phyloP scores from a whole-genome alignment of 257 asterid genomes.

The Solanum okadae region DNA sequence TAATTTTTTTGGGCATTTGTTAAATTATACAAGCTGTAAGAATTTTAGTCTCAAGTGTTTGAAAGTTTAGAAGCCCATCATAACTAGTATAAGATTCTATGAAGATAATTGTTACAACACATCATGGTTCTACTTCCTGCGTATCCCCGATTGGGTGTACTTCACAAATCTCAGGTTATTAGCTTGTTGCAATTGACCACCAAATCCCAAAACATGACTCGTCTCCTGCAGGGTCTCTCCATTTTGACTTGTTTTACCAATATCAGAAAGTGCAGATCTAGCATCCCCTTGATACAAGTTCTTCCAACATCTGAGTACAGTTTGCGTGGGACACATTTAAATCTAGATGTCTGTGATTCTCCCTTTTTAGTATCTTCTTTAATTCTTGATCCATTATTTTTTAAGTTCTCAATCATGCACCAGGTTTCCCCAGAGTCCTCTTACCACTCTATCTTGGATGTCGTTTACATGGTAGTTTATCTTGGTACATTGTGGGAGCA shows the following conservation, averaged over 20 bases:
- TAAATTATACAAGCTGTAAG: not conserved
- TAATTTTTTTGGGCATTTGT: not conserved
- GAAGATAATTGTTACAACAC: not conserved
- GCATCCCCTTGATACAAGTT: not conserved
- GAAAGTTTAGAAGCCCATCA: not conserved
- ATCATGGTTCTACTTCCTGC: not conserved
- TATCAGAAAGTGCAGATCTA: not conserved
- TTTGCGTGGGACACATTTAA: not conserved
- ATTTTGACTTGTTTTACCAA: not conserved
- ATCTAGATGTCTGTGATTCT: not conserved
- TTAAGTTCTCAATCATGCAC: not conserved
- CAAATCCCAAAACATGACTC: too few species aligned
- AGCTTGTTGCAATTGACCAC: not conserved
- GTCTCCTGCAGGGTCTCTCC: not conserved
- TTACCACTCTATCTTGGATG: not conserved
- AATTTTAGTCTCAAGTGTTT: not conserved
- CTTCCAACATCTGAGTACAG: not conserved
- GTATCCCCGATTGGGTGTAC: not conserved
- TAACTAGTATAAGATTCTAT: not conserved
- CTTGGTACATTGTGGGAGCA: not conserved
- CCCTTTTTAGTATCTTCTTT: not conserved
- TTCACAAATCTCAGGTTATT: not conserved
- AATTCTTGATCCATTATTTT: not conserved
- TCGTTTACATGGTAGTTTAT: not conserved
- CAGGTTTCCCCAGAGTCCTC: not conserved